Evolutionary conservation across 331 rosid species (phyloP), one percentile per base, ranked within the genome.

Genomic region (Malus hybrid): DNA sequence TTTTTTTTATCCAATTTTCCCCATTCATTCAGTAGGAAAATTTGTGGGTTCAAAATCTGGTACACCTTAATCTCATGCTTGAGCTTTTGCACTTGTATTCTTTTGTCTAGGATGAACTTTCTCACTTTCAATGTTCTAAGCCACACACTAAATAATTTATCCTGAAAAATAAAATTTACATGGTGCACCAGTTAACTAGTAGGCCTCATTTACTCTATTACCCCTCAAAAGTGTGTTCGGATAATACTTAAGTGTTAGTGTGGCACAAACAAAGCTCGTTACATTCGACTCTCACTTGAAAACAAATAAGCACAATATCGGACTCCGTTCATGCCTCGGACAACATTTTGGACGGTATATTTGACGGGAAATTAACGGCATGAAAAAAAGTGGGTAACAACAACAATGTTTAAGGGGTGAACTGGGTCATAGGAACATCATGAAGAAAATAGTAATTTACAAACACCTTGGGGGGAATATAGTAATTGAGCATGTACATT

Each of bases 1-100:
- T 91, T 87, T 62, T 76, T 87, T 71, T 31, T 86, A 74, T 93
- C 95, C 44, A 93, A 13, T 81, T 84, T 83, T 10, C 73, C 69
- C 98, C 97, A 90, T 28, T 88, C 84, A 42, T 60, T 74, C 0
- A 93, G 88, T 69, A 86, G 82, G 31, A 28, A 60, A 19, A 88
- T 64, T 68, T 93, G 95, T 68, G 90, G 88, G 52, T 74, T 75
- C 59, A 90, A 13, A 64, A 91, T 84, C 63, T 65, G 73, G 63
- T 85, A 83, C 29, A 86, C 67, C 80, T 87, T 88, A 14, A 88
- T 82, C 80, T 76, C 76, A 52, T 78, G 80, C 79, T 62, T 81
- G 27, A 87, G 56, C 22, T 75, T 88, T 68, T 83, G 80, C 67
- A 85, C 55, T 64, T 88, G 81, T 64, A 80, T 78, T 80, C 80